These are phyloP conservation scores for Leersia perrieri DNA, from an alignment of 176 grass and related monocot genomes.

Conservation along the genomic window DNA sequence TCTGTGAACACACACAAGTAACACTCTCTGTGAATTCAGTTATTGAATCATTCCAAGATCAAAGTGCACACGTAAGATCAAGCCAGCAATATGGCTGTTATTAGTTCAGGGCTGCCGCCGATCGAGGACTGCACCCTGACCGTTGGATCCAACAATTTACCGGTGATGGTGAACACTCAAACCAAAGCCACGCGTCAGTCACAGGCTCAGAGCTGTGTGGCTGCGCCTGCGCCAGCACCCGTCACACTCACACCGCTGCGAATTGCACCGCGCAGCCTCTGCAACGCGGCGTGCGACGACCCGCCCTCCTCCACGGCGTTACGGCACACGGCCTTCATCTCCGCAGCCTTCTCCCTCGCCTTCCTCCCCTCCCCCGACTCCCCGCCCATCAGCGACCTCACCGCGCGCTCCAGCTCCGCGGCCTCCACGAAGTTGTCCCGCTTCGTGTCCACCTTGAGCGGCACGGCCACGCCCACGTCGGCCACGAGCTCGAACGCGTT, in stretches of 20 bases:
- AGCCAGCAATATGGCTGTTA: too few species aligned
- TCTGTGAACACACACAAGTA: too few species aligned
- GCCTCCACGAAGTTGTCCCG: slow-evolving; percentile 30
- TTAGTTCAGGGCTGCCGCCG: not conserved
- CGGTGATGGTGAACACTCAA: too few species aligned
- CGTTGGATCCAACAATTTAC: not conserved
- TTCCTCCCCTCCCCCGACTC: slow-evolving; percentile 22
- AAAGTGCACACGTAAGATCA: not conserved
- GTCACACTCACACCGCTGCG: not conserved
- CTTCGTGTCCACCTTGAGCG: slow-evolving; percentile 10
- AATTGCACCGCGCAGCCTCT: slow-evolving; percentile 23
- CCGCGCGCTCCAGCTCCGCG: slow-evolving; percentile 46
- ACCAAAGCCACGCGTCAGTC: too few species aligned
- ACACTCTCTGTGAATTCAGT: too few species aligned
- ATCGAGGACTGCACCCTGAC: not conserved
- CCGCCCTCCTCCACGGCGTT: slow-evolving; percentile 24
- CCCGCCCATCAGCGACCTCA: slow-evolving; percentile 34
- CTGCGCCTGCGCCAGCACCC: too few species aligned
- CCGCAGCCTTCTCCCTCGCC: slow-evolving; percentile 30
- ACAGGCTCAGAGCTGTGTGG: too few species aligned
- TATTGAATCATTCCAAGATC: too few species aligned
- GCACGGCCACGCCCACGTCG: slow-evolving; percentile 28
- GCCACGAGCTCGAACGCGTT: slow-evolving; percentile 50
- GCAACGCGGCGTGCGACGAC: slow-evolving; percentile 26
- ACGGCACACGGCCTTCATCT: slow-evolving; percentile 43